A percentile compares a stretch with the other conserved stretches of the same genome.
Conservation (phyloP, 2,329 filamentous ascomycete species). For the Fusarium lyarnte region DNA sequence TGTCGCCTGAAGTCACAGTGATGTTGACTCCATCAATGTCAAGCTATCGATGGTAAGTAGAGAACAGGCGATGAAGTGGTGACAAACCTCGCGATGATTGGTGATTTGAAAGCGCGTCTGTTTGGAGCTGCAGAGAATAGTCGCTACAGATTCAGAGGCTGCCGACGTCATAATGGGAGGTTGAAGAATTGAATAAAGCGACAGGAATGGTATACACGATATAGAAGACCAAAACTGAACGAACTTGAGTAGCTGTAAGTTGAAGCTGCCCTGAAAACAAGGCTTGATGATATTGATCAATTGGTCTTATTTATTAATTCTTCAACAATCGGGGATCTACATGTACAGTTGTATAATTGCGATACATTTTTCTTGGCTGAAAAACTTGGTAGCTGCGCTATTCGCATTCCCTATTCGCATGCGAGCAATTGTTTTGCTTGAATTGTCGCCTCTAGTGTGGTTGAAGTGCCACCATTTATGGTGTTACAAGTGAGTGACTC, state of each 20-base stretch:
- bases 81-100: conserved; percentile 65
- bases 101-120: conserved; percentile 71
- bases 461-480: background rate
- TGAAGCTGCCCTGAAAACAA: background rate
- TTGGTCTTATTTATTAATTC: background rate
- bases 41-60: conserved; percentile 54
- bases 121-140: conserved; percentile 71
- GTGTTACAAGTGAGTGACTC: conserved; percentile 35
- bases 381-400: background rate
- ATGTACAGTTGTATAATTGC: background rate
- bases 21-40: conserved; percentile 80
- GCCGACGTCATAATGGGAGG: conserved; percentile 56
- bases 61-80: background rate
- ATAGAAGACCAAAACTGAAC: background rate
- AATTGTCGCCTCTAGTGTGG: background rate
- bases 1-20: conserved; percentile 62
- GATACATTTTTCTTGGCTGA: background rate
- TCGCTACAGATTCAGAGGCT: conserved; percentile 59
- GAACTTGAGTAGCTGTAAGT: background rate
- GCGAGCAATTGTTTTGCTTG: background rate
- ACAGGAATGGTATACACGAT: background rate
- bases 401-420: background rate
- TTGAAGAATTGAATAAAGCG: background rate
- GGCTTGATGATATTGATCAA: background rate
- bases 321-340: background rate